These are phyloP conservation scores for Rhizopus sp. DNA, from an alignment of 371 early-diverging fungal species.

Conservation along the genomic window DNA sequence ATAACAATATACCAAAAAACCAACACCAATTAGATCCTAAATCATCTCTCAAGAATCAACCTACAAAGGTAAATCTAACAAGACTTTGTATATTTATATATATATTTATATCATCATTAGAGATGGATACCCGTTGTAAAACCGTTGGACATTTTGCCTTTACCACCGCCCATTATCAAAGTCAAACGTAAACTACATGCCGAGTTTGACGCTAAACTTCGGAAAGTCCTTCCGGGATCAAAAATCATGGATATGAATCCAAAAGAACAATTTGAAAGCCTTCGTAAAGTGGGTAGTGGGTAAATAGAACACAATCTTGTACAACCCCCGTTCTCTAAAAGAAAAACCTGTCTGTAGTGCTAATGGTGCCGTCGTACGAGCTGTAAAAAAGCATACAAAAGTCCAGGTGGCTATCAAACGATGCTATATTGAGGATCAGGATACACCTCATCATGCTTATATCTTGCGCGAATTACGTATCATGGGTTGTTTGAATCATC, in stretches of 20 bases:
- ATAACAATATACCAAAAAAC: conserved; percentile 15
- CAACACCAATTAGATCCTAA: conserved; percentile 11
- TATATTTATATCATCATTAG: conserved; percentile 13
- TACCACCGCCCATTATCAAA: conserved; percentile 37
- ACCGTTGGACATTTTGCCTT: conserved; percentile 38
- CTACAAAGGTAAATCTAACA: conserved; percentile 22
- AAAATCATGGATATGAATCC: conserved; percentile 50
- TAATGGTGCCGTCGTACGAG: conserved; percentile 26
- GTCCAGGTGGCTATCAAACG: conserved; percentile 52
- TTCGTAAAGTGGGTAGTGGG: conserved; percentile 53
- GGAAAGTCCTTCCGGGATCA: conserved; percentile 42
- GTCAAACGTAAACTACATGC: conserved; percentile 38
- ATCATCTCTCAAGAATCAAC: conserved; percentile 4
- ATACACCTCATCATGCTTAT: conserved; percentile 45
- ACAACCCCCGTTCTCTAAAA: not conserved
- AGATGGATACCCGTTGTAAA: conserved; percentile 51
- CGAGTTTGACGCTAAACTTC: conserved; percentile 49
- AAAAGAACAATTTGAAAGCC: conserved; percentile 35
- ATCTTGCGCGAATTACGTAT: conserved; percentile 50
- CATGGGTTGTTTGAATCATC: conserved; percentile 48
- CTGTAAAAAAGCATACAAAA: conserved; percentile 20
- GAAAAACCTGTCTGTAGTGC: conserved; percentile 10
- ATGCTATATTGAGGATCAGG: conserved; percentile 52
- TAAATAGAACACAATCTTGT: conserved; percentile 18
- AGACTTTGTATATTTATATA: conserved; percentile 5